Base-by-base conservation (phyloP, 1,284 basidiomycete species). In the Leccinum griseonigrum region DNA sequence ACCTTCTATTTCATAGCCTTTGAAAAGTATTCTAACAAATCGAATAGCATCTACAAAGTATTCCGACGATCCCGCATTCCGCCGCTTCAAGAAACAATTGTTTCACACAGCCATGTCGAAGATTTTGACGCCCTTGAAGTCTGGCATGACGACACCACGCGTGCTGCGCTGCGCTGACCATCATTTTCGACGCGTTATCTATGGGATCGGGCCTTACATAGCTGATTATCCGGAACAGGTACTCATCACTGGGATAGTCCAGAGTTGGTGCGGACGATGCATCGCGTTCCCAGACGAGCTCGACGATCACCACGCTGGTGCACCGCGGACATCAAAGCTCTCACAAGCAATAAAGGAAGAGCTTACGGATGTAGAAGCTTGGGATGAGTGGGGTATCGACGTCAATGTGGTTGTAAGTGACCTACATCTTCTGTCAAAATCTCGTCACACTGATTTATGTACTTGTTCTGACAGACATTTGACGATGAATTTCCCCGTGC, bases 191-290 rank as follows among this genome's bases (percentile, higher is more conserved):
- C 31, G 29, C 3, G 2, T 65, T 0, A 46, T 66, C 2, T 65
- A 58, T n/a, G 53, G 64, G 1, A 29, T 65, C 13, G 64, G 64
- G 1, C 59, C 67, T 2, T 69, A 68, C 36, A 73, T 73, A 3
- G 62, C 66, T 0, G 65, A 73, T n/a, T 70, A 73, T 36, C 67
- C 57, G 0, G 63, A 73, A 38, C 68, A 73, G 34, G 65, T 64
- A 0, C 55, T 65, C 0, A 9, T 69, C 0, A 38, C 63, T 2
- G 53, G 67, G 0, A 61, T 70, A 2, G 65, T 71, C 3, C 64
- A 68, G 36, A 59, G 60, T 4, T 73, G 69, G 71, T 73, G 71
- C 56, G 61, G 64, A 10, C 58, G 59, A 63, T 68, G 61, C 5
- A 43, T 59, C 7, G 29, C 38, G n/a, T 59, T 59, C 18, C 54